Evolutionary conservation across 169 alveolate species (phyloP).

Genomic region (Plasmodium cynomolgi): DNA sequence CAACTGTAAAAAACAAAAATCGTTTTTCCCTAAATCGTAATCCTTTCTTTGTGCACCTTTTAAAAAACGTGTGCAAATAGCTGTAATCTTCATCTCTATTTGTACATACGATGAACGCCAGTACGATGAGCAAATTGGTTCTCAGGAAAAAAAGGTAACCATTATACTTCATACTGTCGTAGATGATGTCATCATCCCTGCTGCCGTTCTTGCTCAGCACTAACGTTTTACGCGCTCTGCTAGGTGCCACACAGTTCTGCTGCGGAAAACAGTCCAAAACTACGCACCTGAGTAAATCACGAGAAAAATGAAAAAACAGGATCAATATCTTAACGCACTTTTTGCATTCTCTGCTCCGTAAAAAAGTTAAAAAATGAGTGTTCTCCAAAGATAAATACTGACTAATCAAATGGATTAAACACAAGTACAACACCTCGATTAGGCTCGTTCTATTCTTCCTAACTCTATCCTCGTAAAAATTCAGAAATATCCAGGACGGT

Average conservation of each 20-base stretch:
- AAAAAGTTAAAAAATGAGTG: not conserved
- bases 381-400: slow-evolving; percentile 21
- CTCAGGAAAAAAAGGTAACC: slow-evolving; percentile 37
- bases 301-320: slow-evolving; percentile 25
- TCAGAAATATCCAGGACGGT: slow-evolving; percentile 29
- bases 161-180: slow-evolving; percentile 6
- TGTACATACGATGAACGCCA: slow-evolving; percentile 18
- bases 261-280: not conserved
- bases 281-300: slow-evolving; percentile 11
- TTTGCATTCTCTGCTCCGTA: slow-evolving; percentile 6
- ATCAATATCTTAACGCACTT: slow-evolving; percentile 40
- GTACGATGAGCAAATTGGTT: slow-evolving; percentile 46
- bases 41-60: slow-evolving; percentile 9
- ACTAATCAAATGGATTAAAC: slow-evolving; percentile 38
- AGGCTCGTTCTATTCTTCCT: slow-evolving; percentile 20
- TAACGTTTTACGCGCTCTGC: not conserved
- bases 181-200: not conserved
- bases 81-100: not conserved
- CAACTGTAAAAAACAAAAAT: slow-evolving; percentile 37
- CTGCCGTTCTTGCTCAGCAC: not conserved
- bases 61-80: slow-evolving; percentile 24
- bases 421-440: slow-evolving; percentile 28
- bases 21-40: slow-evolving; percentile 45
- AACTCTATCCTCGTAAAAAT: slow-evolving; percentile 53
- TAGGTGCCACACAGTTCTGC: not conserved